Evolutionary conservation across 257 asterid genomes (phyloP).

Genomic region (Nicotiana noctiflora): DNA sequence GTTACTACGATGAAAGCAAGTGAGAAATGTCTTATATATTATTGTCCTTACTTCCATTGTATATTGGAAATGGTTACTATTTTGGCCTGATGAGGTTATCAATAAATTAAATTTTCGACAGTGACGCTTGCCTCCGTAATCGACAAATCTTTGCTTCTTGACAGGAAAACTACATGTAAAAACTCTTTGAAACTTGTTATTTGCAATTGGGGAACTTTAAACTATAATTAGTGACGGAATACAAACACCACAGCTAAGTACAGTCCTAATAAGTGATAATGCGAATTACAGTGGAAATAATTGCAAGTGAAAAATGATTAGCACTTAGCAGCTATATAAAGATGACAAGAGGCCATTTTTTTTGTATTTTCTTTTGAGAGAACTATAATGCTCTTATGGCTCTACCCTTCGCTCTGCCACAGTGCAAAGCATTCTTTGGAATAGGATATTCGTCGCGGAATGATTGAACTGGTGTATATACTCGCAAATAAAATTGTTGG

Average conservation of each 20-base stretch:
- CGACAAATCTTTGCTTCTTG: too few relatives aligned
- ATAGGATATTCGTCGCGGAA: conserved; percentile 51
- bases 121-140: neutral
- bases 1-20: conserved; percentile 2
- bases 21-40: neutral
- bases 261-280: neutral
- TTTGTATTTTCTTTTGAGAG: neutral
- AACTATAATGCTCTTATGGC: neutral
- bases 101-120: neutral
- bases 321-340: neutral
- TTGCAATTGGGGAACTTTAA: neutral
- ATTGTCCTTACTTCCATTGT: neutral
- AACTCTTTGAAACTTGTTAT: neutral
- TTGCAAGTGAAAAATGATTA: neutral
- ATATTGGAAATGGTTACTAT: neutral
- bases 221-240: neutral
- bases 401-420: conserved; percentile 49
- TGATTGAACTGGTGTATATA: conserved; percentile 38
- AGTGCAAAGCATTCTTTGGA: conserved; percentile 54
- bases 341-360: neutral
- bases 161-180: neutral
- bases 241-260: neutral
- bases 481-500: conserved; percentile 63
- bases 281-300: neutral
- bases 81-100: neutral